phyloP scores from a whole-genome alignment of 768 basidiomycete genomes.

The Boletus reticulatus region DNA sequence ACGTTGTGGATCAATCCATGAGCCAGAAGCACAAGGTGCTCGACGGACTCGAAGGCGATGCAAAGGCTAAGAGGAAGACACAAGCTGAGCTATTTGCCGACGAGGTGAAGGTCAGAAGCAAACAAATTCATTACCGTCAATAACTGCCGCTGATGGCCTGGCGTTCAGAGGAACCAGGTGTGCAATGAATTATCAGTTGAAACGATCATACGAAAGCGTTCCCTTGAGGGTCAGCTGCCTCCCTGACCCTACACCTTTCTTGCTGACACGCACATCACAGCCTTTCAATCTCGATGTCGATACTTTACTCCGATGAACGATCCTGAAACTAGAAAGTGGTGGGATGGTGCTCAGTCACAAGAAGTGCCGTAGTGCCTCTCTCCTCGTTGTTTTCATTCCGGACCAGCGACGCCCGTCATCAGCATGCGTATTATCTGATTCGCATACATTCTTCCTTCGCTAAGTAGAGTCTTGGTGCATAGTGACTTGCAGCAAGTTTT shows the following conservation, averaged over 20 bases:
- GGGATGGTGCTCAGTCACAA: conserved; percentile 43
- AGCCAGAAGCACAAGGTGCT: conserved; percentile 51
- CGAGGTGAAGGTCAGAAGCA: conserved; percentile 62
- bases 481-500: conserved; percentile 1
- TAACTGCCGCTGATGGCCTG: conserved; percentile 27
- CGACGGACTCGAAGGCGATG: conserved; percentile 43
- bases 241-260: conserved; percentile 17
- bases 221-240: conserved; percentile 58
- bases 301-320: conserved; percentile 68
- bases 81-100: conserved; percentile 61
- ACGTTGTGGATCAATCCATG: conserved; percentile 63
- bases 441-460: conserved; percentile 11
- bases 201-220: conserved; percentile 64
- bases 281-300: conserved; percentile 75
- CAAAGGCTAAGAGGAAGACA: conserved; percentile 44
- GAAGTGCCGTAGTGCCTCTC: conserved; percentile 31
- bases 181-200: conserved; percentile 75
- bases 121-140: conserved; percentile 28
- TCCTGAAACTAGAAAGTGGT: conserved; percentile 53
- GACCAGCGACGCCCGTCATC: conserved; percentile 10
- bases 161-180: conserved; percentile 62
- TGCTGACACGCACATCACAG: conserved; percentile 39
- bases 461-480: not conserved
- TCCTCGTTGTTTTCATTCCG: conserved; percentile 32
- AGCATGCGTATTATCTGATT: conserved; percentile 10